Conservation (phyloP, 257 asterid genomes). For the Paraleonurus japonicus region DNA sequence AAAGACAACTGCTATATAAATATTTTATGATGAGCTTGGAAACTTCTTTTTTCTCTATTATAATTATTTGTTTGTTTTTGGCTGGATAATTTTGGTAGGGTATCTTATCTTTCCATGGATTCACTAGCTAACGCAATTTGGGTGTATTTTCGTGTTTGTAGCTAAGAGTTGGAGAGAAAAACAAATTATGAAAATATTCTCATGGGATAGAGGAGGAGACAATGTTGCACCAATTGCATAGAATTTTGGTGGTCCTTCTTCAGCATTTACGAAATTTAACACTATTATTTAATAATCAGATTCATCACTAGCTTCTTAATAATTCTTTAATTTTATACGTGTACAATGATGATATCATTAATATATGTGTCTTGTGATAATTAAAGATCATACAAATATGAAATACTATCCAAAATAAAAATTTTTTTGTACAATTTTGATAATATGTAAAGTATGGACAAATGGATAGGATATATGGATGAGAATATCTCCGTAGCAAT, state of each 20-base stretch:
- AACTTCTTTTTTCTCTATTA: not conserved
- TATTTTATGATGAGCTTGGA: not conserved
- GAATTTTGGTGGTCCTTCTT: conserved; percentile 30
- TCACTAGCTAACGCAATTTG: conserved; percentile 17
- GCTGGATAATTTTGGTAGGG: conserved; percentile 11
- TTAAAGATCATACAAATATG: too few relatives aligned
- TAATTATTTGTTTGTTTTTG: not conserved
- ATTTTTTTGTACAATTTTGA: not conserved
- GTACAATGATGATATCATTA: not conserved
- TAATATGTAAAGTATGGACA: not conserved
- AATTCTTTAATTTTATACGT: too few relatives aligned
- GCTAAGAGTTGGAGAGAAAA: conserved; percentile 13
- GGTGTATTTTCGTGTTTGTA: not conserved
- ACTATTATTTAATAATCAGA: too few relatives aligned
- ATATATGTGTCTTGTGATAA: not conserved
- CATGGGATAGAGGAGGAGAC: conserved; percentile 18
- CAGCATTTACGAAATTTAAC: not conserved
- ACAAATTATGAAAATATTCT: conserved; percentile 23
- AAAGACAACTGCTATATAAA: not conserved
- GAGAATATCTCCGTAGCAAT: not conserved
- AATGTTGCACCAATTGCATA: conserved; percentile 23
- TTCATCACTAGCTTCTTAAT: too few relatives aligned
- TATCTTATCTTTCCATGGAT: conserved; percentile 21
- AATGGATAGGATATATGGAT: conserved; percentile 5
- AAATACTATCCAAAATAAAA: too few relatives aligned